Conservation (phyloP, 768 basidiomycete genomes). For the Lactarius tabidus region DNA sequence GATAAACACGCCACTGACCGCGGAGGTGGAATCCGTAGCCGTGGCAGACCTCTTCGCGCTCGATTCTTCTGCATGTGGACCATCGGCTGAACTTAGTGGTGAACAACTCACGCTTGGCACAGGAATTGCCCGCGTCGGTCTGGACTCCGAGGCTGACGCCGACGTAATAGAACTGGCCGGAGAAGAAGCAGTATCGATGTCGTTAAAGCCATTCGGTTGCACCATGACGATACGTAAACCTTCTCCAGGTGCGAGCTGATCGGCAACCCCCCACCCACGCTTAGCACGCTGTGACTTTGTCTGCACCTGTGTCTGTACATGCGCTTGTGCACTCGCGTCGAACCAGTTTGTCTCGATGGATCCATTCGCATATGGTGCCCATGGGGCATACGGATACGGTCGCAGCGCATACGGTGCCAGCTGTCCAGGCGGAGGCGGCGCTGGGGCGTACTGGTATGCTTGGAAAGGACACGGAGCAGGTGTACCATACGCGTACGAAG, state of each 20-base stretch:
- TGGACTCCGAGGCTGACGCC: background rate
- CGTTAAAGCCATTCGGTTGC: conserved; percentile 10
- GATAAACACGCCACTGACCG: conserved; percentile 4
- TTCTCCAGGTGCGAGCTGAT: background rate
- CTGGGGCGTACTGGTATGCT: conserved; percentile 7
- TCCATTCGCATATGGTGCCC: conserved; percentile 15
- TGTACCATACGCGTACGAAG: conserved; percentile 18
- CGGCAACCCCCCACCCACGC: background rate
- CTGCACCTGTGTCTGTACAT: conserved; percentile 5
- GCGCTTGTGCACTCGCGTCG: conserved; percentile 9
- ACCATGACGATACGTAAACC: conserved; percentile 17
- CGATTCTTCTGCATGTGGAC: background rate
- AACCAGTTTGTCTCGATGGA: conserved; percentile 5
- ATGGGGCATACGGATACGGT: conserved; percentile 26
- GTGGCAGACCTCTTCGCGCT: background rate
- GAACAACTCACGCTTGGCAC: background rate
- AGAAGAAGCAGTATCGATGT: background rate
- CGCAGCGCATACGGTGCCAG: conserved; percentile 14
- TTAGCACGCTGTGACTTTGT: conserved; percentile 5
- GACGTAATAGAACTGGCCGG: background rate
- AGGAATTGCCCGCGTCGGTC: background rate
- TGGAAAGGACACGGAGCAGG: conserved; percentile 1
- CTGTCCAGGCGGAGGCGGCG: conserved; percentile 16
- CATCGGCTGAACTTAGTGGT: background rate
- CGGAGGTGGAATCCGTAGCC: background rate